phyloP scores from a whole-genome alignment of 2,329 filamentous ascomycete genomes.

The Fusarium verticillioides region DNA sequence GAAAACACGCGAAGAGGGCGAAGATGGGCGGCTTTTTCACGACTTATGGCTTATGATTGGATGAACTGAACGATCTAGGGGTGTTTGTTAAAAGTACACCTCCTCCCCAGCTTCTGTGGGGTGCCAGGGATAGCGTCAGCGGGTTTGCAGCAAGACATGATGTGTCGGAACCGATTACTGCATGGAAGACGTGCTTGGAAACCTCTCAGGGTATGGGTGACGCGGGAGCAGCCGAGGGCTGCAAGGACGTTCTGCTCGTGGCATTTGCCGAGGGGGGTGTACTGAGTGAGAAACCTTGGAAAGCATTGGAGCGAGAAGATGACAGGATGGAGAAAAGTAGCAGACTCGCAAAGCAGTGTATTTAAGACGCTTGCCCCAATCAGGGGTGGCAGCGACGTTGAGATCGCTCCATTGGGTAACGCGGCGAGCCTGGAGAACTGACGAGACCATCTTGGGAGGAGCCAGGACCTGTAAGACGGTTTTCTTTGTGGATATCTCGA shows the following conservation, averaged over 20 bases:
- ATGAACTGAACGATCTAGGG: constrained; percentile 48
- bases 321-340: constrained; percentile 29
- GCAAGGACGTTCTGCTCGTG: constrained; percentile 30
- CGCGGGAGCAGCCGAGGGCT: constrained; percentile 44
- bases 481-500: constrained; percentile 38
- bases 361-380: constrained; percentile 49
- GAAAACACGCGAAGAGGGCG: constrained; percentile 20
- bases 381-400: constrained; percentile 44
- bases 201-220: constrained; percentile 35
- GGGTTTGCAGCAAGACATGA: constrained; percentile 37
- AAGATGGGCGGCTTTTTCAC: constrained; percentile 54
- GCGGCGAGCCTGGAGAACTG: constrained; percentile 28
- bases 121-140: constrained; percentile 39
- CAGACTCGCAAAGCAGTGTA: constrained; percentile 37
- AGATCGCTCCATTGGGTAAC: constrained; percentile 48
- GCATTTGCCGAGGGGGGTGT: constrained; percentile 37
- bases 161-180: constrained; percentile 37
- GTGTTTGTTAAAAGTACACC: constrained; percentile 59
- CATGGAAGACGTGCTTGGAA: constrained; percentile 34
- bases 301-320: constrained; percentile 32
- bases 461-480: constrained; percentile 32
- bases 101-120: constrained; percentile 48
- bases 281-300: constrained; percentile 33
- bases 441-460: constrained; percentile 35
- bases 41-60: constrained; percentile 68